Evolutionary conservation across 345 rosid species (phyloP).

Genomic region (Lepidium sativum): DNA sequence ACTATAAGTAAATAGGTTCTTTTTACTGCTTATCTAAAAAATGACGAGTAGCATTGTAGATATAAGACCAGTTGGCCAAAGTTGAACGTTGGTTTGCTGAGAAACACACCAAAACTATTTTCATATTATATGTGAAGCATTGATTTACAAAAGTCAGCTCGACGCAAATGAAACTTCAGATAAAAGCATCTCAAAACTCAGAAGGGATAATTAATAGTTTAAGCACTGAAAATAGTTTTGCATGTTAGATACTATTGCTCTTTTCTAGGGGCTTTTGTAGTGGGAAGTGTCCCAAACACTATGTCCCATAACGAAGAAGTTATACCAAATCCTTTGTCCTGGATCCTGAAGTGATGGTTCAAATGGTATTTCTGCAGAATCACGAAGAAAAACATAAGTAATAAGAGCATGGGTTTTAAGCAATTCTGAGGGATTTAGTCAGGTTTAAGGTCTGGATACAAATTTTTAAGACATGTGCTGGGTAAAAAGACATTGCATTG

Average conservation of each 20-base stretch:
- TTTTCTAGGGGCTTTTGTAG: constrained; percentile 30
- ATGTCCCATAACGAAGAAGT: constrained; percentile 87
- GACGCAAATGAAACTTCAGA: constrained; percentile 15
- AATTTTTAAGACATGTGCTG: no score
- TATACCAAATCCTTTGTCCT: constrained; percentile 81
- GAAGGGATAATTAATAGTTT: constrained; percentile 9
- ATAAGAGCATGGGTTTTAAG: no score
- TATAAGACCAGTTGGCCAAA: neutral
- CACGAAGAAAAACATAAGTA: neutral
- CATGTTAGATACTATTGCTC: constrained; percentile 7
- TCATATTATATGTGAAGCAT: neutral
- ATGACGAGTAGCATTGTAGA: no score
- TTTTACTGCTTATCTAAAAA: no score
- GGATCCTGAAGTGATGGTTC: constrained; percentile 91
- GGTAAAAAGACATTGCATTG: neutral
- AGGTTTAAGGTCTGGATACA: neutral
- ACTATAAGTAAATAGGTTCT: no score
- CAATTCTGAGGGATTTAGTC: neutral
- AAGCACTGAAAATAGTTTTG: neutral
- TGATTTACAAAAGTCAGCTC: constrained; percentile 22
- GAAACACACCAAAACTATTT: constrained; percentile 1
- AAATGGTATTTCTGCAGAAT: constrained; percentile 76
- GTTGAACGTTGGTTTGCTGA: neutral
- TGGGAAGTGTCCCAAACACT: constrained; percentile 82
- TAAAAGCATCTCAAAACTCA: constrained; percentile 19